Base-by-base conservation (phyloP, 2,329 filamentous ascomycete species). In the Pseudopithomyces chartarum region DNA sequence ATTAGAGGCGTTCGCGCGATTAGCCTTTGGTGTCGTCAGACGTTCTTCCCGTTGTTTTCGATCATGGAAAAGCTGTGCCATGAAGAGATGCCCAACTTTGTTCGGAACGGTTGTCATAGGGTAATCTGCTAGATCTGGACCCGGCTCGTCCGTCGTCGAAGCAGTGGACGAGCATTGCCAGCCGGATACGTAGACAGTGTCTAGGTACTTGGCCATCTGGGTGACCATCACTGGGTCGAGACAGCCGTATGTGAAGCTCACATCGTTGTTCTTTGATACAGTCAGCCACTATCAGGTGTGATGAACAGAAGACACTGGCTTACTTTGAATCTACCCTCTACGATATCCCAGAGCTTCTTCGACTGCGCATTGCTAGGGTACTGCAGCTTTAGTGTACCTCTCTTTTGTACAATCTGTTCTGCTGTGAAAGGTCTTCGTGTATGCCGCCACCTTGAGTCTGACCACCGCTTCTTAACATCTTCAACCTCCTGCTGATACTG, bases 141-240 rank as follows among this genome's bases (percentile, higher is more conserved):
- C 95, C 23, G 95, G 95, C 82, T 99, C 95, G 70, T 99, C 92
- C 6, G 93, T 94, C 1, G 92, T 86, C 2, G 94, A 97, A 48
- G 95, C 95, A 7, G 95, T 99, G 22, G 93, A 97, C 1, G 94
- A 98, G 63, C 91, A 97, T 80, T 99, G 95, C 95, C 95, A 99
- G 63, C 95, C 95, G 53, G 95, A 98, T 60, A 99, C 95, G 77
- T 99, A 99, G 75, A 99, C 91, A 33, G 95, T 99, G 75, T 99
- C 95, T 60, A 99, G 85, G 78, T 96, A 98, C 80, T 98, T 97
- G 69, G 94, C 94, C 95, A 99, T 99, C 79, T 99, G 95, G 26
- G 95, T 98, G 75, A 99, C 86, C 91, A 97, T 97, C 55, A 96
- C 97, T 11, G 95, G 95, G 75, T 99, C 95, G 63, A 99, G 84